phyloP scores from a whole-genome alignment of 495 filamentous ascomycete species.

The Tuber magnatum region DNA sequence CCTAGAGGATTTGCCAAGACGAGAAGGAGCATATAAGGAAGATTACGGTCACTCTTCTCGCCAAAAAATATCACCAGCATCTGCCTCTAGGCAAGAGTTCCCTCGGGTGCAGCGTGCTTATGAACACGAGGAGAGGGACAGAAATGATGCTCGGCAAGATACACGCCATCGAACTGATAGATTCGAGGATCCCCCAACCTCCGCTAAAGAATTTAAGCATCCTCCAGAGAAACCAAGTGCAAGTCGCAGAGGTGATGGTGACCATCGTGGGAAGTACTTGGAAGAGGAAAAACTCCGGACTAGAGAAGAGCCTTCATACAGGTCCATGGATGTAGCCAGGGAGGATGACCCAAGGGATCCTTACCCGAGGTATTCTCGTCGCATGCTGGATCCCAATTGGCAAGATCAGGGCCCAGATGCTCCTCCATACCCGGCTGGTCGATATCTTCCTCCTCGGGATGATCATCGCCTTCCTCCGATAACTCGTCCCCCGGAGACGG shows the following conservation, averaged over 20 bases:
- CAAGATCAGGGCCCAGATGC: slow-evolving; percentile 26
- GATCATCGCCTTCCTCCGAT: slow-evolving; percentile 35
- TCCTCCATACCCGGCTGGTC: slow-evolving; percentile 27
- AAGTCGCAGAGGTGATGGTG: slow-evolving; percentile 26
- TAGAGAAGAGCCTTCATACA: slow-evolving; percentile 29
- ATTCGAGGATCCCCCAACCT: slow-evolving; percentile 33
- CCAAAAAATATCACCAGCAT: slow-evolving; percentile 31
- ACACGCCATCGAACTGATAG: slow-evolving; percentile 21
- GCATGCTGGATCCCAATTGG: slow-evolving; percentile 19
- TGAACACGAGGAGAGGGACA: slow-evolving; percentile 38
- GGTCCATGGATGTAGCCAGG: slow-evolving; percentile 30
- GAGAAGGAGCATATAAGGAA: slow-evolving; percentile 31
- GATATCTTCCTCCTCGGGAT: slow-evolving; percentile 36
- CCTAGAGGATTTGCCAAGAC: slow-evolving; percentile 9
- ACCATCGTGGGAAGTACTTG: slow-evolving; percentile 31
- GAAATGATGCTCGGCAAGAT: slow-evolving; percentile 35
- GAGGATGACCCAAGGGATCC: slow-evolving; percentile 32
- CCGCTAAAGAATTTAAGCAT: slow-evolving; percentile 36
- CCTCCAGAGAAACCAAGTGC: slow-evolving; percentile 33
- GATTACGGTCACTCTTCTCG: slow-evolving; percentile 28
- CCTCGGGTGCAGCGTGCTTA: slow-evolving; percentile 32
- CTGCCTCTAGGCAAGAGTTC: slow-evolving; percentile 32
- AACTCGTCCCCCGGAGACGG: slow-evolving; percentile 36
- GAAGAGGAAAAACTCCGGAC: slow-evolving; percentile 33
- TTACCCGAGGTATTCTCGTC: slow-evolving; percentile 31